Evolutionary conservation across 2,329 filamentous ascomycete species (phyloP), one percentile per base, ranked within the genome.

Genomic region (Colletotrichum eleusines): DNA sequence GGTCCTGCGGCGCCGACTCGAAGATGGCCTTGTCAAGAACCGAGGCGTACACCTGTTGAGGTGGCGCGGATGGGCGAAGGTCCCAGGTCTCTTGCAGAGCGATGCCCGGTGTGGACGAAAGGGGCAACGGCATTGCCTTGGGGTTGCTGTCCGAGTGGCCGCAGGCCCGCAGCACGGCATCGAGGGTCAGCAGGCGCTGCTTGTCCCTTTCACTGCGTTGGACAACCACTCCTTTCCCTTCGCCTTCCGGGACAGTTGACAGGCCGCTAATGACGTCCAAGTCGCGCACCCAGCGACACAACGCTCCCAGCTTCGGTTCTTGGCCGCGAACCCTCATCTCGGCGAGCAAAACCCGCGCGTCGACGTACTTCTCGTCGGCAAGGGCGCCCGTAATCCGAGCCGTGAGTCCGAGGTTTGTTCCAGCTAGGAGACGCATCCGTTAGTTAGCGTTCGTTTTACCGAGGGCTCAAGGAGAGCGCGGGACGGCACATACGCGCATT

Each of bases 271-370:
- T 88, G 31, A 92, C 88, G 75, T 93, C 91, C 33, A 93, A 81
- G 76, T 92, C 90, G 68, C 91, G 86, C 5, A 93, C 91, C 91
- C 91, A 93, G 67, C 91, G 88, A 77, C 90, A 92, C 9, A 93
- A 79, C 1, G 91, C 90, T 26, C 91, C 91, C 0, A 93, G 80
- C 74, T 91, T 91, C 0, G 91, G 91, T 23, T 87, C 85, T 72
- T 92, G 86, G 3, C 84, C 82, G n/a, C 90, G 83, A 23, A 93
- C 89, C 38, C 87, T 85, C 91, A 93, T 93, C 80, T 93, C 91
- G 0, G 90, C 87, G 1, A 93, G 84, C 18, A 92, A 77, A 20
- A 93, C 85, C 62, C 85, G 85, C 6, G 90, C 90, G n/a, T 92
- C 90, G 12, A 83, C 84, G 73, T 90, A 91, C 76, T 89, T 88